phyloP scores from a whole-genome alignment of 495 filamentous ascomycete species.

The Penicillium coffeae region DNA sequence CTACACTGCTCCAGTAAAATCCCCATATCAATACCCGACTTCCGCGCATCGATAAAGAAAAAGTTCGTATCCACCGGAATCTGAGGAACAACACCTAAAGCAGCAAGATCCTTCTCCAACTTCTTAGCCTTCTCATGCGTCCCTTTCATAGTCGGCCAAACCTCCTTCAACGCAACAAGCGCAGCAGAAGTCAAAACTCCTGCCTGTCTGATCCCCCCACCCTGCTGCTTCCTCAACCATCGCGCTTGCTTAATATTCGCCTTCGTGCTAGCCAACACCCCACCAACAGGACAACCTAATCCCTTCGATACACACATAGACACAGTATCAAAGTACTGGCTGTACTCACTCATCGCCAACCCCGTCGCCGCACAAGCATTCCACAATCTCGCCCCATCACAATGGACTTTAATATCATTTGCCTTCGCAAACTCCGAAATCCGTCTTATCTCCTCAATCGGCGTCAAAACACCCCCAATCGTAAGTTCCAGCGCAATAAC shows the following conservation, averaged over 20 bases:
- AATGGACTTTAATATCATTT: slow-evolving; percentile 67
- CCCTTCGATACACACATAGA: not conserved
- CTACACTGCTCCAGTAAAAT: not conserved
- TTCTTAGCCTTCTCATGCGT: not conserved
- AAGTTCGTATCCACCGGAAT: not conserved
- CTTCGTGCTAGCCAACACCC: not conserved
- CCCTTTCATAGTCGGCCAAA: not conserved
- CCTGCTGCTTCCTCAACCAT: not conserved
- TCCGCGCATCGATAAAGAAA: not conserved
- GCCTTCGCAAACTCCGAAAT: slow-evolving; percentile 69
- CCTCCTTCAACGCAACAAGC: not conserved
- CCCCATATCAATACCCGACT: not conserved
- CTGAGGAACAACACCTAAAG: not conserved
- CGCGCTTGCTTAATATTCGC: not conserved
- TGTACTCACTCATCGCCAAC: not conserved
- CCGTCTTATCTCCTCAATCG: slow-evolving; percentile 60
- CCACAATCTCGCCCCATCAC: slow-evolving; percentile 85
- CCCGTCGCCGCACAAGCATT: slow-evolving; percentile 58
- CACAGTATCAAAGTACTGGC: not conserved
- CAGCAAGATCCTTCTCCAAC: not conserved
- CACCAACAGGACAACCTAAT: not conserved
- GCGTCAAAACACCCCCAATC: slow-evolving; percentile 72
- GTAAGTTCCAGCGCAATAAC: slow-evolving; percentile 88
- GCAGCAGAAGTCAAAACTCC: not conserved
- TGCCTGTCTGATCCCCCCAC: not conserved